phyloP scores from a whole-genome alignment of 305 asterid species.

The Coffea humblotiana region DNA sequence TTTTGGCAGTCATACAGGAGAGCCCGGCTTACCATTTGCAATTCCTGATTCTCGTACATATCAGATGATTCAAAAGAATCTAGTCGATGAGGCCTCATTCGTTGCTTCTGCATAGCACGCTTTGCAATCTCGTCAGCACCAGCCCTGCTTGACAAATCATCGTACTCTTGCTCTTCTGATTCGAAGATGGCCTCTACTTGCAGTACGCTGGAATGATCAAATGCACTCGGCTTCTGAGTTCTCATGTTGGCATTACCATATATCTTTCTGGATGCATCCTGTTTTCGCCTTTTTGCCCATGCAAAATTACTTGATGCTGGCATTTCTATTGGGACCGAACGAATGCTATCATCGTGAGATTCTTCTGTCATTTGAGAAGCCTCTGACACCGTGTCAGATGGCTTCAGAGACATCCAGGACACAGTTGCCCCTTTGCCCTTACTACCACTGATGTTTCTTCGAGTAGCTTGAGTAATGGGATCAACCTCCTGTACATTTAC shows the following conservation, averaged over 20 bases:
- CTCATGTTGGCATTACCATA: constrained; percentile 36
- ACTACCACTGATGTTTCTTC: constrained; percentile 34
- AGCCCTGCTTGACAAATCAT: constrained; percentile 28
- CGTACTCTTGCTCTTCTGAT: constrained; percentile 36
- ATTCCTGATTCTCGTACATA: constrained; percentile 40
- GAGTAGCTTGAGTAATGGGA: constrained; percentile 34
- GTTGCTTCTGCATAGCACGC: constrained; percentile 30
- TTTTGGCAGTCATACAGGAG: background rate
- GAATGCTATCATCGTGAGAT: constrained; percentile 48
- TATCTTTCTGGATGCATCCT: constrained; percentile 41
- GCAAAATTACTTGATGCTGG: constrained; percentile 46
- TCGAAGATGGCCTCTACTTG: constrained; percentile 28
- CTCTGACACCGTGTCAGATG: constrained; percentile 66
- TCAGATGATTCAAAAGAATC: constrained; percentile 57
- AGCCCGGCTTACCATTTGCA: constrained; percentile 39
- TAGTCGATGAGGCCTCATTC: constrained; percentile 26
- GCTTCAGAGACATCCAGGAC: constrained; percentile 40
- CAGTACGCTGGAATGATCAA: constrained; percentile 31
- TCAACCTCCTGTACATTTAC: constrained; percentile 44
- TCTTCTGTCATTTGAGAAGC: constrained; percentile 57
- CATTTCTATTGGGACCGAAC: constrained; percentile 53
- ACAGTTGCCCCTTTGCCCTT: constrained; percentile 45
- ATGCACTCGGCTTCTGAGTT: constrained; percentile 27
- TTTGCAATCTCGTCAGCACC: constrained; percentile 23
- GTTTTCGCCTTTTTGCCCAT: constrained; percentile 58